These are phyloP conservation scores for Claviceps sp. DNA, from an alignment of 2,329 filamentous ascomycete genomes.

Conservation along the genomic window DNA sequence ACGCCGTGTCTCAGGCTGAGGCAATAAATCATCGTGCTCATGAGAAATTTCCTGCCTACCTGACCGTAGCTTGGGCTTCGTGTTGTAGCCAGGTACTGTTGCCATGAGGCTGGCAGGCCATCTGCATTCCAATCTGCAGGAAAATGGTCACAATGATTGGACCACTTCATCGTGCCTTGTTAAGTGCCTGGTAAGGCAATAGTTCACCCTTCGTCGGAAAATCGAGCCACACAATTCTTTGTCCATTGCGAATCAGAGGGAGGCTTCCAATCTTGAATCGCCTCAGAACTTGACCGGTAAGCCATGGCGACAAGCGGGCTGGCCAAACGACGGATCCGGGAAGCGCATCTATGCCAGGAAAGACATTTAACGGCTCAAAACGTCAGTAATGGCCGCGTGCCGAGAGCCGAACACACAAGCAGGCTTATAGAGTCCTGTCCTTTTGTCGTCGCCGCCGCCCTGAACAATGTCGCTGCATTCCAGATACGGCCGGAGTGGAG, in stretches of 20 bases:
- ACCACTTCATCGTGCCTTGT: not conserved
- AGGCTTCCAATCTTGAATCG: not conserved
- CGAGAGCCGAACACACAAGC: too few species aligned
- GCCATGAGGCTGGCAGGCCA: not conserved
- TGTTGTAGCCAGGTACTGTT: not conserved
- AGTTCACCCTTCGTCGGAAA: too few species aligned
- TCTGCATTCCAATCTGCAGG: not conserved
- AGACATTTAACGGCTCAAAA: not conserved
- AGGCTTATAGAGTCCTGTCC: too few species aligned
- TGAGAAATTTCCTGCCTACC: not conserved
- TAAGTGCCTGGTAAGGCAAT: too few species aligned
- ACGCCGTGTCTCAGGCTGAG: not conserved
- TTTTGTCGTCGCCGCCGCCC: not conserved
- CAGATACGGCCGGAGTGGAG: slow-evolving; percentile 2
- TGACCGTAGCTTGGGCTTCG: not conserved
- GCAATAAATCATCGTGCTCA: not conserved
- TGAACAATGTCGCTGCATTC: slow-evolving; percentile 8
- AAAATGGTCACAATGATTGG: not conserved
- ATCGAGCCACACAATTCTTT: not conserved
- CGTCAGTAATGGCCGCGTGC: not conserved
- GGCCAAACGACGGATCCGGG: not conserved
- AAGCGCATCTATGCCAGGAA: not conserved
- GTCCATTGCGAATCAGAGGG: not conserved
- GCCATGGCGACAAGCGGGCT: not conserved
- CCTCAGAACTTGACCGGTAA: not conserved